Conservation (phyloP, 257 asterid species). For the Primulina tabacum region DNA sequence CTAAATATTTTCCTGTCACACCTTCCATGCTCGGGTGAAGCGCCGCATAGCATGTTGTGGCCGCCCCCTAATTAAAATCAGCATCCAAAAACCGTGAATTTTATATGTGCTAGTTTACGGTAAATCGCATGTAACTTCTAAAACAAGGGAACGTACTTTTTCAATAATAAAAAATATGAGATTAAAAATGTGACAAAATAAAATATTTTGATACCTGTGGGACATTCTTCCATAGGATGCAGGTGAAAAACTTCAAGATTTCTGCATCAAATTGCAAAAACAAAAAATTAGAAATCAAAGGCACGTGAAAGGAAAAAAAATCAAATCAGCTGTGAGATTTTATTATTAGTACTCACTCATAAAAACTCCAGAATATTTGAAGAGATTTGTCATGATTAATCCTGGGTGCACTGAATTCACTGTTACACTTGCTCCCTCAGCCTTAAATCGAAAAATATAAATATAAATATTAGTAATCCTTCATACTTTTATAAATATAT, state of each 20-base stretch:
- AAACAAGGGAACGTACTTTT: too few species aligned
- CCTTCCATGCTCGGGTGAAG: constrained; percentile 56
- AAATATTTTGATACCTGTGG: constrained; percentile 55
- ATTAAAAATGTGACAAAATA: too few species aligned
- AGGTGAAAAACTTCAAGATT: constrained; percentile 43
- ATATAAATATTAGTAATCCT: not conserved
- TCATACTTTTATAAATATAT: too few species aligned
- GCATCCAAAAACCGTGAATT: too few species aligned
- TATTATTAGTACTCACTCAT: constrained; percentile 42
- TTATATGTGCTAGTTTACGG: too few species aligned
- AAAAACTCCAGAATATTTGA: constrained; percentile 48
- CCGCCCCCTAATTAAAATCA: constrained; percentile 48
- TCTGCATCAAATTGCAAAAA: constrained; percentile 39
- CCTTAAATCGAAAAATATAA: constrained; percentile 34
- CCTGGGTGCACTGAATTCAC: constrained; percentile 94
- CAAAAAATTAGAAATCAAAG: not conserved
- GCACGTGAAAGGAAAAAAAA: not conserved
- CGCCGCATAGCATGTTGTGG: constrained; percentile 77
- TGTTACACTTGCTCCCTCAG: constrained; percentile 78
- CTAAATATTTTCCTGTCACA: constrained; percentile 54
- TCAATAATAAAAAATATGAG: too few species aligned
- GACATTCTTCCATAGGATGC: constrained; percentile 71
- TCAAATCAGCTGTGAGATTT: not conserved
- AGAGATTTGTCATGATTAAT: constrained; percentile 74
- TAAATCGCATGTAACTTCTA: too few species aligned